Base-by-base conservation (phyloP, 2,329 filamentous ascomycete genomes). In the Leptographium lundbergii region DNA sequence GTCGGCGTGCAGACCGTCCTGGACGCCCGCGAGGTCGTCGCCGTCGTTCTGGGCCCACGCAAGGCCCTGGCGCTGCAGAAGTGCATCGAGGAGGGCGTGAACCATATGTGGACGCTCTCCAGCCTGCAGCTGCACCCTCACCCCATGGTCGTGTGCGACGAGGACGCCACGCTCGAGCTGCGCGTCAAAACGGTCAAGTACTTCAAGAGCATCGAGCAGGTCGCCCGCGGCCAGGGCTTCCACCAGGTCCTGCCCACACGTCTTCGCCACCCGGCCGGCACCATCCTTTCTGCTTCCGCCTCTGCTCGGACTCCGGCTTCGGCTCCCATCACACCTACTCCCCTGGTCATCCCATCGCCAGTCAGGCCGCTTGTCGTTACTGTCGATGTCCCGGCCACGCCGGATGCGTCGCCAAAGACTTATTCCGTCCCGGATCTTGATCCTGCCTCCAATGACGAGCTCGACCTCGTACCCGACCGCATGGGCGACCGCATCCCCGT, bases 21-120 rank as follows among this genome's bases (percentile, higher is more conserved):
- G 66, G 85, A 89, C 68, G 84, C 87, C 0, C 76, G 83, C 59
- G 87, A 90, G 70, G 86, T 91, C 2, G 80, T 90, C 32, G 84
- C 88, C 64, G 84, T 90, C 61, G 86, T 87, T 57, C 85, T 85
- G 1, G 87, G 87, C 29, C 80, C 85, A 5, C 83, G 86, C 73
- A 91, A 91, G 69, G 81, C 87, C 1, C 72, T 86, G 22, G 87
- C 87, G 2, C 73, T 91, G 61, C 84, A 89, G 67, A 83, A 82
- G 65, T 88, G 86, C 62, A 79, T 91, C 61, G 87, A 91, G 68
- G 84, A 84, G 48, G 85, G 84, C 51, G 78, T 91, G 58, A 89
- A 87, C 69, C 87, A 90, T 71, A 88, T 89, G 85, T 90, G 87
- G 85, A 90, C 87, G 0, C 77, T 90, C 2, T 89, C 86, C 0